Conservation (phyloP, 495 filamentous ascomycete genomes). For the Daldinia bambusicola region DNA sequence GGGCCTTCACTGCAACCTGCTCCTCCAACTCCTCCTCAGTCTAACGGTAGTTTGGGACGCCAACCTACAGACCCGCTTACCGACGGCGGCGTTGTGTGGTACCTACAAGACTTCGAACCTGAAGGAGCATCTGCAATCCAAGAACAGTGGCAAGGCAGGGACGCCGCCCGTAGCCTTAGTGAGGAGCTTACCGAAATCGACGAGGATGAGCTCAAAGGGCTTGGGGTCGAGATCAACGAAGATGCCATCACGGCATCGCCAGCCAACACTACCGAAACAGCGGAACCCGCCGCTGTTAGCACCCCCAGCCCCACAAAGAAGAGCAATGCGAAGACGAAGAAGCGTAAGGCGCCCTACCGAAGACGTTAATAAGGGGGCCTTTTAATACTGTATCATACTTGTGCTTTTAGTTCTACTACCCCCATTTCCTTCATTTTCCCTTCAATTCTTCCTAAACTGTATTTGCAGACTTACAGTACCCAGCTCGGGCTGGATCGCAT, state of each 20-base stretch:
- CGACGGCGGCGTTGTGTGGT: conserved; percentile 87
- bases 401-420: conserved; percentile 20
- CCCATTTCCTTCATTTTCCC: conserved; percentile 12
- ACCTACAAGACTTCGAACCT: conserved; percentile 82
- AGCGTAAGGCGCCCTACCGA: conserved; percentile 46
- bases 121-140: conserved; percentile 74
- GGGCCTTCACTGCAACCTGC: conserved; percentile 47
- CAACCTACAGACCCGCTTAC: conserved; percentile 64
- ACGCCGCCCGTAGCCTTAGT: conserved; percentile 79
- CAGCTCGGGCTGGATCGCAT: conserved; percentile 36
- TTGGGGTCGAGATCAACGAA: conserved; percentile 58
- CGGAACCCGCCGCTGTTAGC: conserved; percentile 23
- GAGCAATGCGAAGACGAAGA: conserved; percentile 46
- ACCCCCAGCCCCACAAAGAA: conserved; percentile 42
- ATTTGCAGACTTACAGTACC: conserved; percentile 25
- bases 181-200: conserved; percentile 90
- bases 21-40: conserved; percentile 60
- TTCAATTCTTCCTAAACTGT: conserved; percentile 31
- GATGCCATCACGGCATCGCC: conserved; percentile 56
- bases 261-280: conserved; percentile 41
- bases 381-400: conserved; percentile 32
- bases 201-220: conserved; percentile 80
- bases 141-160: conserved; percentile 80
- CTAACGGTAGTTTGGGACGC: conserved; percentile 57
- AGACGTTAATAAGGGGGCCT: conserved; percentile 33